Evolutionary conservation across 805 yeast genomes (phyloP).

Genomic region (Kockiozyma suomiensis): DNA sequence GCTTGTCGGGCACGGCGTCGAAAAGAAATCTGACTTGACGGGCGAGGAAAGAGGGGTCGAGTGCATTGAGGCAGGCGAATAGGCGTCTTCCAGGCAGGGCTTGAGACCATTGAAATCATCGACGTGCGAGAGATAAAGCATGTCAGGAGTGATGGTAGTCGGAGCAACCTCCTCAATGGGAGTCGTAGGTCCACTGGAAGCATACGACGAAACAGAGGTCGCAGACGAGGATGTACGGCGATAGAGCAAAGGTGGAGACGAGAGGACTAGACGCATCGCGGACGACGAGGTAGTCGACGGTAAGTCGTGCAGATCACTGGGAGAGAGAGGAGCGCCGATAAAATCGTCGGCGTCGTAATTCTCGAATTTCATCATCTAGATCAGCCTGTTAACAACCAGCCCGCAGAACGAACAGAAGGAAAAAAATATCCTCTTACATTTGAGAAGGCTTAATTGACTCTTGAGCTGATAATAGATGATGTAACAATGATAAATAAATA

Average conservation of each 20-base stretch:
- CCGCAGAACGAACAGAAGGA: neutral
- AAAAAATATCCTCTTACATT: no score
- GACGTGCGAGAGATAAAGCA: slow-evolving; percentile 22
- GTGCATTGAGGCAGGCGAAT: slow-evolving; percentile 12
- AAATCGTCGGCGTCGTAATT: slow-evolving; percentile 13
- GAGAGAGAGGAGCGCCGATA: slow-evolving; percentile 1
- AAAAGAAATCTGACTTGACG: slow-evolving; percentile 4
- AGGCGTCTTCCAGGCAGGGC: neutral
- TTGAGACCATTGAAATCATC: neutral
- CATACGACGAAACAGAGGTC: slow-evolving; percentile 20
- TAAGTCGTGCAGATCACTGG: neutral
- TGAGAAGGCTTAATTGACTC: no score
- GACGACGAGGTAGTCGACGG: neutral
- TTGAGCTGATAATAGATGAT: no score
- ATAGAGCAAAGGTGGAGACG: slow-evolving; percentile 24
- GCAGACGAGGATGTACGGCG: slow-evolving; percentile 20
- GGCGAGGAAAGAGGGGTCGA: slow-evolving; percentile 15
- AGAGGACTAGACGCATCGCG: slow-evolving; percentile 23
- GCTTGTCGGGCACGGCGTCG: slow-evolving; percentile 14
- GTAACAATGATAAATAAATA: no score
- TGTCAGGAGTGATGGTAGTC: slow-evolving; percentile 30
- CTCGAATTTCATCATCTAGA: slow-evolving; percentile 10
- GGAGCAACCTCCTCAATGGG: slow-evolving; percentile 28
- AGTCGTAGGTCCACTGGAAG: slow-evolving; percentile 25
- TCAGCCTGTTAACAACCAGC: neutral